Evolutionary conservation across 208 protist genomes (phyloP).

Genomic region (Balamuthia mandrillaris): DNA sequence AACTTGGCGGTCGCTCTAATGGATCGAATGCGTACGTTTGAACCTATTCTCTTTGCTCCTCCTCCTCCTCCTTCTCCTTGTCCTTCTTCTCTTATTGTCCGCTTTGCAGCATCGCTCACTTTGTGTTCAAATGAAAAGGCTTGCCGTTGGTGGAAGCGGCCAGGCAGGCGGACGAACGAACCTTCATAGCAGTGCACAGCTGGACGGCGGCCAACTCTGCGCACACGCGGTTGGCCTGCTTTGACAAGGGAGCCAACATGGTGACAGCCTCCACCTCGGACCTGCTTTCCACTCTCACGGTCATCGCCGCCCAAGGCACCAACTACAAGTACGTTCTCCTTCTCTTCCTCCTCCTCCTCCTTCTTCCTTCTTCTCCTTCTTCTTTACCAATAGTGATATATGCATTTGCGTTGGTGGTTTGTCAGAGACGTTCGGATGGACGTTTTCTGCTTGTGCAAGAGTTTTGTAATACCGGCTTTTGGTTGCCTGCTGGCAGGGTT

Average conservation of each 20-base stretch:
- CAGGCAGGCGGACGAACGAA: not conserved
- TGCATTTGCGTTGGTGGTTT: constrained; percentile 44
- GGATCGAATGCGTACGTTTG: too few species aligned
- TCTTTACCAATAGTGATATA: too few species aligned
- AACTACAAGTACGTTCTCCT: not conserved
- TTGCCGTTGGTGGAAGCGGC: not conserved
- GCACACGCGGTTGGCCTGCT: not conserved
- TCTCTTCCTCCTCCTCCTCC: too few species aligned
- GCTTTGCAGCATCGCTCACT: too few species aligned
- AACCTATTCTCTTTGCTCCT: too few species aligned
- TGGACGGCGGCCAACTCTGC: not conserved
- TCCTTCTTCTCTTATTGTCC: too few species aligned
- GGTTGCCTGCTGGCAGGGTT: constrained; percentile 54
- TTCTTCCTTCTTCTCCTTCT: too few species aligned
- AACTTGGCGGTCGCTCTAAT: too few species aligned
- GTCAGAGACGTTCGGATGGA: constrained; percentile 10
- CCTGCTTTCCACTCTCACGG: not conserved
- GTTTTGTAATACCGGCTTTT: constrained; percentile 49
- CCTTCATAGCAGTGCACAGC: not conserved
- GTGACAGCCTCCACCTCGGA: not conserved
- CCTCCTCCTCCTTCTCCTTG: too few species aligned
- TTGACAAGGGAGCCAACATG: constrained; percentile 13
- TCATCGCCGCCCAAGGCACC: not conserved
- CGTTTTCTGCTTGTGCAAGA: constrained; percentile 55
- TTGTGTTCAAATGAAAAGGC: too few species aligned